Base-by-base conservation (phyloP, 768 basidiomycete genomes). In the Pisolithus marmoratus region DNA sequence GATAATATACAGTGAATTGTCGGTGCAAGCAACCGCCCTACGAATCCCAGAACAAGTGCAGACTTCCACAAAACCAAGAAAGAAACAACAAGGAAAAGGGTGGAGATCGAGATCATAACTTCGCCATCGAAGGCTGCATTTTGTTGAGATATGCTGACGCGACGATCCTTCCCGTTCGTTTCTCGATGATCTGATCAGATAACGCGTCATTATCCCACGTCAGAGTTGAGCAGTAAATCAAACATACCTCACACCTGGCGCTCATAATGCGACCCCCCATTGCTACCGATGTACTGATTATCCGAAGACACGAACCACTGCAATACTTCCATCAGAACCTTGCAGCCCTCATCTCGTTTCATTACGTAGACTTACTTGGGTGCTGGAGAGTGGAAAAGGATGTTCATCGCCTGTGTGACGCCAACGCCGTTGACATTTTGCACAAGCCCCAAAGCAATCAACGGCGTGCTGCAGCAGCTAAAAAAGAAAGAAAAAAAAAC, bases 181-280 rank as follows among this genome's bases (percentile, higher is more conserved):
- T 83, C 63, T 85, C 81, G 37, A 79, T 57, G 42, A 88, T 72
- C 84, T 87, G 34, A 34, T 15, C 34, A 34, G 34, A 34, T 34
- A 34, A 14, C 14, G 34, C 15, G 34, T 34, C 34, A 34, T 27
- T n/a, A n/a, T 29, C 29, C 34, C 34, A 15, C 34, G 34, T 34
- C 34, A 34, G 34, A 34, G 34, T 19, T 27, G 40, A 12, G 44
- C 50, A 46, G 23, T 15, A 48, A n/a, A 42, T 20, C 17, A 26
- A 43, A 65, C 75, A 54, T 57, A 85, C 85, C 75, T 87, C 84
- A 59, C 86, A 87, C 54, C 83, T 72, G 36, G 84, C 80, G 42
- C 78, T 76, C 85, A 88, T 87, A 36, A 86, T 77, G 22, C 83
- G 72, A 4, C 79, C 74, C n/a, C 84, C 85, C 52, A 87, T 70